These are phyloP conservation scores for Plantago major DNA, from an alignment of 257 asterid species.

Conservation along the genomic window DNA sequence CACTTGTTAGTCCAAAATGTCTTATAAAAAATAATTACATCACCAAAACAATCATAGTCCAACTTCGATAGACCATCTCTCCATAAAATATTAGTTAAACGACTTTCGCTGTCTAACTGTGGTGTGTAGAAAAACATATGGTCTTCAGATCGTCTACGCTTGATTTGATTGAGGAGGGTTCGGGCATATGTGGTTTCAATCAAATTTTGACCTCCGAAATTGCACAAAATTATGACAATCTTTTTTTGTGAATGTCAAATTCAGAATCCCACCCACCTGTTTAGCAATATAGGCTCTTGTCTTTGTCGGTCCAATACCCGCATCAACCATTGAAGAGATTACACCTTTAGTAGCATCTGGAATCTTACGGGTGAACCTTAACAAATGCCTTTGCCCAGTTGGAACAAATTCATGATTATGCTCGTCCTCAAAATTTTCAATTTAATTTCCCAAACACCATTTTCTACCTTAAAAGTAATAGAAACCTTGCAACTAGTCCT, in stretches of 20 bases:
- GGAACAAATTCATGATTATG: not conserved
- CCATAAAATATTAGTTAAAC: too few species aligned
- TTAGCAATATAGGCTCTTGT: too few species aligned
- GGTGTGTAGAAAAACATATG: not conserved
- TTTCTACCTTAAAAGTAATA: not conserved
- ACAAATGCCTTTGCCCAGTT: too few species aligned
- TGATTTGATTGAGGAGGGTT: slow-evolving; percentile 7
- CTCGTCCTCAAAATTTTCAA: not conserved
- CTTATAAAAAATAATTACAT: slow-evolving; percentile 13
- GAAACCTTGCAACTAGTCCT: not conserved
- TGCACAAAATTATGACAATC: not conserved
- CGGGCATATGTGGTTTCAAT: not conserved
- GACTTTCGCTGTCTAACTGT: slow-evolving; percentile 17
- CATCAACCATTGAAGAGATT: not conserved
- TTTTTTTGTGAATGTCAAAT: not conserved
- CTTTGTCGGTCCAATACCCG: not conserved
- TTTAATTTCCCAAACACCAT: not conserved
- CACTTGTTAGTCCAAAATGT: slow-evolving; percentile 11
- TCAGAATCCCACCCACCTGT: not conserved
- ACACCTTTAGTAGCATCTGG: slow-evolving; percentile 6
- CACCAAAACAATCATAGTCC: slow-evolving; percentile 9
- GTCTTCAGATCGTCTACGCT: not conserved
- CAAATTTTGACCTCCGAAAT: not conserved
- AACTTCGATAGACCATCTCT: slow-evolving; percentile 10
- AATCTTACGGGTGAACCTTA: not conserved